Evolutionary conservation across 352 stramenopile genomes (phyloP).

Genomic region (Pythium dissotocum): DNA sequence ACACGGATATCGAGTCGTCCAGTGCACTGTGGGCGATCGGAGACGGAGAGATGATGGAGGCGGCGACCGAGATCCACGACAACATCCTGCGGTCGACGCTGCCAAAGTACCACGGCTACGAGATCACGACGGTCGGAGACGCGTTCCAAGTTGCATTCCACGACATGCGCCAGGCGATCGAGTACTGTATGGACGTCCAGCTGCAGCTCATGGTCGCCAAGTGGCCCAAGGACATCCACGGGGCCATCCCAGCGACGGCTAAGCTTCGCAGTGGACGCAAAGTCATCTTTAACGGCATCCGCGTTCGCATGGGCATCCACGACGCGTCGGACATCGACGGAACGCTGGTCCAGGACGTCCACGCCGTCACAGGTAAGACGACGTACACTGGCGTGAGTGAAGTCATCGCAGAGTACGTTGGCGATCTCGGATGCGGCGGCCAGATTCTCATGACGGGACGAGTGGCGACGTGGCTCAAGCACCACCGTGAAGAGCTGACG

Average conservation of each 20-base stretch:
- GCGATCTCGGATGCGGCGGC: constrained; percentile 31
- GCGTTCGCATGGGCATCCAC: constrained; percentile 39
- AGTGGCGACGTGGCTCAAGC: constrained; percentile 33
- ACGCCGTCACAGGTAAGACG: constrained; percentile 26
- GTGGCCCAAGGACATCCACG: constrained; percentile 63
- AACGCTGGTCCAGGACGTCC: constrained; percentile 21
- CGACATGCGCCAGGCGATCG: constrained; percentile 55
- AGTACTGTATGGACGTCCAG: constrained; percentile 19
- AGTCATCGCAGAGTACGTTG: constrained; percentile 30
- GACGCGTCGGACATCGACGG: constrained; percentile 15
- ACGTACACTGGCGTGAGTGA: constrained; percentile 30
- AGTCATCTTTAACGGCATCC: constrained; percentile 29
- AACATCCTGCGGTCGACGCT: constrained; percentile 30
- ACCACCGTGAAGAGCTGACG: constrained; percentile 19
- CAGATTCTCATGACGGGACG: constrained; percentile 34
- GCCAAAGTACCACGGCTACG: constrained; percentile 54
- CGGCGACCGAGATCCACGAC: constrained; percentile 32
- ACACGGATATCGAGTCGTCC: constrained; percentile 25
- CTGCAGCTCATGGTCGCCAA: constrained; percentile 35
- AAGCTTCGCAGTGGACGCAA: constrained; percentile 27
- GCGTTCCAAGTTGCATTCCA: constrained; percentile 73
- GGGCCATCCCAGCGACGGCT: constrained; percentile 43
- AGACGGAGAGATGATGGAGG: constrained; percentile 37
- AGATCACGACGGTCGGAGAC: constrained; percentile 71
- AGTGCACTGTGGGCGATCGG: constrained; percentile 10